Evolutionary conservation across 306 rosid species (phyloP).

Genomic region (Cucumis melo): DNA sequence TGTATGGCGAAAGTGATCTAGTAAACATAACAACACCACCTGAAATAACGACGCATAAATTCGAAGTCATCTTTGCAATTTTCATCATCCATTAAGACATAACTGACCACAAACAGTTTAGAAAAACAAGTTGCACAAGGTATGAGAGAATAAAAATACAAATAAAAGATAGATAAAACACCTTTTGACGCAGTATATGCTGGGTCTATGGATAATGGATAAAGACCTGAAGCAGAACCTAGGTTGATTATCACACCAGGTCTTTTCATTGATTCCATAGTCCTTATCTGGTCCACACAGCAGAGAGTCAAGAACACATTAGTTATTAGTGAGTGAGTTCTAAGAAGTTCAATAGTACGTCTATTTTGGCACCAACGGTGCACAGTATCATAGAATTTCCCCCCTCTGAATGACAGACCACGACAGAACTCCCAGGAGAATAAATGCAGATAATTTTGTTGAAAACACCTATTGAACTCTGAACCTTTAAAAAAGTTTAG

Average conservation of each 20-base stretch:
- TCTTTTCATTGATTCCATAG: conserved; percentile 50
- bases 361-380: not conserved
- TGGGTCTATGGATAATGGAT: conserved; percentile 52
- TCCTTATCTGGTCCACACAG: conserved; percentile 44
- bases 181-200: conserved; percentile 83
- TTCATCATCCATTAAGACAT: not conserved
- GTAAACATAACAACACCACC: conserved; percentile 89
- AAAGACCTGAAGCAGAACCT: conserved; percentile 90
- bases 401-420: not conserved
- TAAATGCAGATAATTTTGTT: not conserved
- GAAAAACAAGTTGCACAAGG: not conserved
- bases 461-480: not conserved
- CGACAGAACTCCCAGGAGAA: not conserved
- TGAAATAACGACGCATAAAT: conserved; percentile 10
- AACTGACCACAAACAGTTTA: not conserved
- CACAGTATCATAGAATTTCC: not conserved
- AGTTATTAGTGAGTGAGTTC: not conserved
- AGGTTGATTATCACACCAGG: conserved; percentile 80
- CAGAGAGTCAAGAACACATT: conserved; percentile 6
- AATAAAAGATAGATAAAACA: conserved; percentile 19
- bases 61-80: not conserved
- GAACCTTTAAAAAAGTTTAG: not conserved
- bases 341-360: not conserved
- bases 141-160: not conserved
- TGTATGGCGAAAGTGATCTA: conserved; percentile 53